Base-by-base conservation (phyloP, 176 grass and related monocot species). In the Aegilops tauschii region DNA sequence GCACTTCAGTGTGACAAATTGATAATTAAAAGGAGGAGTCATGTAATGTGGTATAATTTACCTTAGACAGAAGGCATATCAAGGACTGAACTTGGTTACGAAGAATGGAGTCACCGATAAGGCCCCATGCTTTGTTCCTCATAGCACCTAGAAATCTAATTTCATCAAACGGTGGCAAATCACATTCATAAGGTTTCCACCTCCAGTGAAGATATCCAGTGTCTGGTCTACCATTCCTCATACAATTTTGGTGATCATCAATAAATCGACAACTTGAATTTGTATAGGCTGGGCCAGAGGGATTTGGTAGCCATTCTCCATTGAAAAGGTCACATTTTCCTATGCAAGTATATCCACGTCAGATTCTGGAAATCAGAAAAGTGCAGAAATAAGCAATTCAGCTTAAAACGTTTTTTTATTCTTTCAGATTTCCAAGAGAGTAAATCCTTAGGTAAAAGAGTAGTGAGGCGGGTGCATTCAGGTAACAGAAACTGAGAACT, bases 41-140 rank as follows among this genome's bases (percentile, higher is more conserved):
- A 63, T 14, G 18, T 28, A 79, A 63, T 37, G 25, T 54, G 5
- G 12, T 64, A 61, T 12, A 47, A 84, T 69, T 80, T 85, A 97
- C 94, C 94, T 94, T 75, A 70, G 92, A 97, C 30, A 97, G 80
- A 94, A 97, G 94, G 80, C 94, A 97, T 79, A 97, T 58, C 42
- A 97, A 86, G 61, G 94, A 97, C 56, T 97, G 94, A 76, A 89
- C 83, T 91, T 97, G 94, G 73, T 97, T 97, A 52, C 94, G 92
- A 86, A 97, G 92, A 84, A 97, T 94, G 61, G 94, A 97, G 63
- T 97, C 94, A 65, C 94, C 94, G 45, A 97, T 90, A 6, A 97
- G 77, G 32, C 83, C 92, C 94, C 94, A 97, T 79, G 52, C 80
- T 88, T 92, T 97, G 80, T 87, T 86, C 83, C 83, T 84, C 94